Percentiles rank a stretch among this genome's conserved stretches.
Conservation (phyloP, 257 asterid species). For the Leptodermis oblonga region DNA sequence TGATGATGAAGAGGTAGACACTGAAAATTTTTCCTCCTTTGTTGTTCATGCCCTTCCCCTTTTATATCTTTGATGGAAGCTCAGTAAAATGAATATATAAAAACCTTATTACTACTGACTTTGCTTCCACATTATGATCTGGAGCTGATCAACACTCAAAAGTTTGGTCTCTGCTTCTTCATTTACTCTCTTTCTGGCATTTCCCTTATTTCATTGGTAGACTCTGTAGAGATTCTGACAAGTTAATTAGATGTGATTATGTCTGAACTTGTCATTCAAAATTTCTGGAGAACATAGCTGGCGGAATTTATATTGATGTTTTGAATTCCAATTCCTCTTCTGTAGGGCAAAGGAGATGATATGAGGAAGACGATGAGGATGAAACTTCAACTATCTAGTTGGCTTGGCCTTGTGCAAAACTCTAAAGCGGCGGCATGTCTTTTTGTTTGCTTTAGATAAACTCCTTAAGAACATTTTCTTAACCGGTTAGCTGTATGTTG, state of each 20-base stretch:
- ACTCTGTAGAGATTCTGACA: too few relatives aligned
- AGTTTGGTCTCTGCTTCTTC: not conserved
- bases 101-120: not conserved
- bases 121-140: not conserved
- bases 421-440: not conserved
- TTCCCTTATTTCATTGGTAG: not conserved
- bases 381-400: conserved; percentile 12
- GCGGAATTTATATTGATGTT: not conserved
- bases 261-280: not conserved
- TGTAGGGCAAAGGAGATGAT: conserved; percentile 18
- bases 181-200: not conserved
- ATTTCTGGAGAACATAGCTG: too few relatives aligned
- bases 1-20: conserved; percentile 37
- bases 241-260: not conserved
- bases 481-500: conserved; percentile 5
- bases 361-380: conserved; percentile 21
- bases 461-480: not conserved
- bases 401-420: too few relatives aligned
- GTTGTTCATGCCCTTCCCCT: not conserved
- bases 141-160: not conserved
- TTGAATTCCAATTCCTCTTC: not conserved
- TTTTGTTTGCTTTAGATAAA: not conserved
- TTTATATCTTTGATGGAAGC: not conserved
- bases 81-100: not conserved
- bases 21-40: not conserved